Conservation (phyloP, 768 basidiomycete species). For the Boletus edulis region DNA sequence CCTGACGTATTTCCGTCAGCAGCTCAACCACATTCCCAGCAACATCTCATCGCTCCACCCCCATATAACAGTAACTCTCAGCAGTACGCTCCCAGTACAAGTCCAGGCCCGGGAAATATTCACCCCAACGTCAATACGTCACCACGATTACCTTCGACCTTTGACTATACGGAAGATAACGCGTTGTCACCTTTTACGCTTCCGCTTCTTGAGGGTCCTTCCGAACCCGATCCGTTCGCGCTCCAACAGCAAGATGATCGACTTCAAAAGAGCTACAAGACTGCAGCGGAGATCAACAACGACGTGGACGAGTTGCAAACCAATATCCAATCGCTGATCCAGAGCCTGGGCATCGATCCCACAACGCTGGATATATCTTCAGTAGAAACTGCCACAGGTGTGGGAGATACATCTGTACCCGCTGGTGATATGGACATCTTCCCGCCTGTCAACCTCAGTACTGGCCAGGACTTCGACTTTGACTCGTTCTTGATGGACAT, state of each 20-base stretch:
- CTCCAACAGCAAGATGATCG: slow-evolving; percentile 39
- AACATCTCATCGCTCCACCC: slow-evolving; percentile 29
- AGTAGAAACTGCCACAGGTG: slow-evolving; percentile 8
- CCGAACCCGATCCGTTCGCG: slow-evolving; percentile 32
- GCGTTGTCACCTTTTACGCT: slow-evolving; percentile 24
- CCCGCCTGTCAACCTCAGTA: slow-evolving; percentile 1
- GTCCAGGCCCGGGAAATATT: not conserved
- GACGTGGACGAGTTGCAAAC: slow-evolving; percentile 70
- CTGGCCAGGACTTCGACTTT: slow-evolving; percentile 35
- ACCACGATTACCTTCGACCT: slow-evolving; percentile 15
- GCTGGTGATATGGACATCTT: slow-evolving; percentile 19
- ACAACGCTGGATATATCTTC: slow-evolving; percentile 14
- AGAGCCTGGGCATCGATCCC: slow-evolving; percentile 67
- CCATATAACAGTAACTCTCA: slow-evolving; percentile 22
- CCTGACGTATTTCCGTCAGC: slow-evolving; percentile 21
- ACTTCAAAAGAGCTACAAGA: slow-evolving; percentile 57
- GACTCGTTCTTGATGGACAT: slow-evolving; percentile 41
- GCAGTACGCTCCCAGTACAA: slow-evolving; percentile 2
- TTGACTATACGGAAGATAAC: slow-evolving; percentile 22
- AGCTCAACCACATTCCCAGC: slow-evolving; percentile 16
- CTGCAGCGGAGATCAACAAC: slow-evolving; percentile 61
- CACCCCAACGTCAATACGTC: slow-evolving; percentile 10
- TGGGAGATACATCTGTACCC: not conserved
- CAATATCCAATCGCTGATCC: slow-evolving; percentile 69
- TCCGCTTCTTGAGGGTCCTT: slow-evolving; percentile 22